These are phyloP conservation scores for Trichoderma sp. DNA, from an alignment of 2,329 filamentous ascomycete genomes.

Conservation along the genomic window DNA sequence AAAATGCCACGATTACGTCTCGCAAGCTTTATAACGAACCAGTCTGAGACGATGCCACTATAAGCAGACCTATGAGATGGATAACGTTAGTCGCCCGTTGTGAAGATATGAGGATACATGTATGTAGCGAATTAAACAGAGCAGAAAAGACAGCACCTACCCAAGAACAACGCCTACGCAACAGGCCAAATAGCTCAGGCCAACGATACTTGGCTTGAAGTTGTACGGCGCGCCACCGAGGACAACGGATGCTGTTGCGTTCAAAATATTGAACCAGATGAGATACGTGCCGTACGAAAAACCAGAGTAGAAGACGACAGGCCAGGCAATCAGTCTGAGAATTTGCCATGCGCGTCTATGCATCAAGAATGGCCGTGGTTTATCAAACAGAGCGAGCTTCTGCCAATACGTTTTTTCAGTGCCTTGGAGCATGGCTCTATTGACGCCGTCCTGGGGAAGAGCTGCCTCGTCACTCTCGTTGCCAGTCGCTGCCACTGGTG, in stretches of 20 bases:
- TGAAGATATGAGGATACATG: background rate
- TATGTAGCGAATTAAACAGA: background rate
- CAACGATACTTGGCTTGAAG: constrained; percentile 39
- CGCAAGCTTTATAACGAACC: constrained; percentile 37
- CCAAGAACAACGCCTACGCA: constrained; percentile 35
- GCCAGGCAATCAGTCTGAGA: constrained; percentile 39
- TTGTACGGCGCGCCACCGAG: constrained; percentile 38
- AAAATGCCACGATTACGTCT: constrained; percentile 41
- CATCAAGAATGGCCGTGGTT: constrained; percentile 39
- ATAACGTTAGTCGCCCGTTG: background rate
- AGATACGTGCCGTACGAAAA: constrained; percentile 43
- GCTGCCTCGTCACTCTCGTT: background rate
- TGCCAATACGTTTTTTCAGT: constrained; percentile 39
- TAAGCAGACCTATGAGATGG: constrained; percentile 18
- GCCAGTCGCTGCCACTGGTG: background rate
- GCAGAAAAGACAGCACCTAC: constrained; percentile 18
- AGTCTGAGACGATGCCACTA: constrained; percentile 28
- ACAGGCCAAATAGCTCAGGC: constrained; percentile 38
- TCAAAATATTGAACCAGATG: constrained; percentile 44
- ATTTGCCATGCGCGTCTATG: constrained; percentile 37
- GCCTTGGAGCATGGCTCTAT: background rate
- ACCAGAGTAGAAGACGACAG: constrained; percentile 42
- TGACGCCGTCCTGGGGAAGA: background rate
- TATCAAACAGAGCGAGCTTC: constrained; percentile 39
- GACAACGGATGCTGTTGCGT: constrained; percentile 42